Evolutionary conservation across 2,329 filamentous ascomycete genomes (phyloP), one percentile per base, ranked within the genome.

Genomic region (Talaromyces rugulosus): DNA sequence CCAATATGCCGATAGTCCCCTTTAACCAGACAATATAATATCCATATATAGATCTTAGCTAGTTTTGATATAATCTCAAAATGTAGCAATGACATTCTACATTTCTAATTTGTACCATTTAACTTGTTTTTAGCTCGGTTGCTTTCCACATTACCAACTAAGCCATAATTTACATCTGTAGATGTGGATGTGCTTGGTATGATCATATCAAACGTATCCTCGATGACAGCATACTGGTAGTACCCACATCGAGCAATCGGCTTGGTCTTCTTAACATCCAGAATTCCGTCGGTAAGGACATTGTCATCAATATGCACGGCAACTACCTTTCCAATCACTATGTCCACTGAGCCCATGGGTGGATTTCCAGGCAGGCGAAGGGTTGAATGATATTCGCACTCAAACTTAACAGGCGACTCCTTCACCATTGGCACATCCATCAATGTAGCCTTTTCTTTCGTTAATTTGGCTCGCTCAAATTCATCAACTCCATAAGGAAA

Each of bases 171-270:
- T 5, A 47, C n/a, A 47, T 47, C 44, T 6, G 18, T 4, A 8
- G 44, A 47, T 18, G 44, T 47, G 8, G 44, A 27, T n/a, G 44
- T 23, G 44, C 71, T 56, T 16, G 55, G 50, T 6, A 62, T 34
- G 16, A 58, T 53, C 85, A 87, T 87, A 56, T 87, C 84, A 72
- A 87, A 87, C 1, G 82, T 81, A 27, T 84, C 79, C 58, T 75
- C 74, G 2, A 87, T 75, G 11, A 84, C 82, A 1, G 81, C 76
- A 73, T 87, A 87, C 69, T 87, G 77, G 67, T 82, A 83, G 69
- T 87, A 87, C 16, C 85, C 85, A 68, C 81, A 86, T 30, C 85
- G 72, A 6, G 84, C 85, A 72, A 87, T 87, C 4, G 85, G 85
- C 73, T 79, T 74, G 27, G 82, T 84, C 73, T 86, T 86, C 2